Conservation (phyloP, 2,329 filamentous ascomycete species). For the Diaporthe citri region DNA sequence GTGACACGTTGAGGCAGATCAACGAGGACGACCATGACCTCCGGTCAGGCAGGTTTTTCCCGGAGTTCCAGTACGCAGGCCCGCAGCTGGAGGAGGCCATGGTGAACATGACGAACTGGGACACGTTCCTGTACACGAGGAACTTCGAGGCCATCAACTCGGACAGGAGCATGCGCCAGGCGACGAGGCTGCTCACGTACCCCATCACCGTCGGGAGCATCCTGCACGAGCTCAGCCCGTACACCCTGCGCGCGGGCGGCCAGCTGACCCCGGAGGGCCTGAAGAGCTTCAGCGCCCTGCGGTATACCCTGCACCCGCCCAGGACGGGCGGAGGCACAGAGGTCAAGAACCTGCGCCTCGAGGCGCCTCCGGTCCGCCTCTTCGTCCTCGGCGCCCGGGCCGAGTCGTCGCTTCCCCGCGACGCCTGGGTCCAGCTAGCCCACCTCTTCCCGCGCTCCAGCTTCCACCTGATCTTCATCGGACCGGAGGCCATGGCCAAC, state of each 20-base stretch:
- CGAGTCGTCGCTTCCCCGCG: slow-evolving; percentile 94
- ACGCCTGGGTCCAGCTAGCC: slow-evolving; percentile 94
- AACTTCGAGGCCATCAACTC: slow-evolving; percentile 93
- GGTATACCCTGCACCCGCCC: slow-evolving; percentile 93
- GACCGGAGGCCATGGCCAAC: slow-evolving; percentile 95
- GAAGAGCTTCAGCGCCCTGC: slow-evolving; percentile 92
- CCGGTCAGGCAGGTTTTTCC: slow-evolving; percentile 89
- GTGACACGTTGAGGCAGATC: slow-evolving; percentile 90
- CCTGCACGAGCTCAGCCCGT: slow-evolving; percentile 94
- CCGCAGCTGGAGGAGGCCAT: slow-evolving; percentile 91
- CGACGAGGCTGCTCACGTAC: slow-evolving; percentile 93
- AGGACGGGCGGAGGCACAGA: slow-evolving; percentile 79
- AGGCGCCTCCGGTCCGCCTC: slow-evolving; percentile 88
- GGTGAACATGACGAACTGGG: slow-evolving; percentile 99
- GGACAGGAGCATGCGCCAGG: slow-evolving; percentile 91
- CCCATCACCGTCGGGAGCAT: slow-evolving; percentile 92
- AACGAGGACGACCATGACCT: slow-evolving; percentile 99
- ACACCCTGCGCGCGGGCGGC: slow-evolving; percentile 80
- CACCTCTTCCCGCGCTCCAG: slow-evolving; percentile 94
- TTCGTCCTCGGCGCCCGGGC: slow-evolving; percentile 96
- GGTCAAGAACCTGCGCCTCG: slow-evolving; percentile 84
- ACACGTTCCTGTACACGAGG: slow-evolving; percentile 93
- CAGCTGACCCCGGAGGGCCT: slow-evolving; percentile 88
- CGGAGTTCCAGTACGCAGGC: slow-evolving; percentile 92
- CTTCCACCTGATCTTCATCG: slow-evolving; percentile 94